These are phyloP conservation scores for Fonsecaea monophora DNA, from an alignment of 2,329 filamentous ascomycete species.

Conservation along the genomic window DNA sequence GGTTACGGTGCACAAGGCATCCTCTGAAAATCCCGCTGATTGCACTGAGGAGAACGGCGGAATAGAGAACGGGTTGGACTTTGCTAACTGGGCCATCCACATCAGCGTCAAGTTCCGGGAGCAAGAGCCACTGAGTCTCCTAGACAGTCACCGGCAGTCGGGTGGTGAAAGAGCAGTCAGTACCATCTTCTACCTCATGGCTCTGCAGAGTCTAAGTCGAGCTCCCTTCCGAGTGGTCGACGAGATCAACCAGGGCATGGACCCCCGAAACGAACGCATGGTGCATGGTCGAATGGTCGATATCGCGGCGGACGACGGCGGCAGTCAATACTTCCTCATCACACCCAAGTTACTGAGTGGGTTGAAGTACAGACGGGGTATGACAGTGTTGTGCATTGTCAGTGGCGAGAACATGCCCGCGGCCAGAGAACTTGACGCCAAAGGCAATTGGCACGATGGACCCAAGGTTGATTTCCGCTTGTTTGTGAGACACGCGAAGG, in stretches of 20 bases:
- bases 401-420: constrained; percentile 72
- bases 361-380: constrained; percentile 83
- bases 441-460: constrained; percentile 43
- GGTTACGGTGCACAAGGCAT: constrained; percentile 79
- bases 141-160: constrained; percentile 92
- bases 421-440: constrained; percentile 30
- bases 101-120: constrained; percentile 95
- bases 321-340: constrained; percentile 88
- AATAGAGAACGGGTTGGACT: constrained; percentile 70
- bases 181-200: constrained; percentile 99
- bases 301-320: constrained; percentile 77
- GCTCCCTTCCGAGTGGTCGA: constrained; percentile 98
- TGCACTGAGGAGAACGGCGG: constrained; percentile 38
- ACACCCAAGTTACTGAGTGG: constrained; percentile 91
- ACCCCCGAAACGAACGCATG: constrained; percentile 96
- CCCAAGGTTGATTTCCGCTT: constrained; percentile 47
- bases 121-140: constrained; percentile 79
- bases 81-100: constrained; percentile 90
- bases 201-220: constrained; percentile 88
- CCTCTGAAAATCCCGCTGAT: constrained; percentile 44
- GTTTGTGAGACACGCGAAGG: constrained; percentile 47
- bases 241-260: constrained; percentile 99
- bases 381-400: constrained; percentile 93
- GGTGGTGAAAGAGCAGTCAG: constrained; percentile 95
- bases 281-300: constrained; percentile 98